Percentiles rank a stretch among this genome's conserved stretches.
Evolutionary conservation across 2,329 filamentous ascomycete species (phyloP).

Genomic region (Fusarium sp.): DNA sequence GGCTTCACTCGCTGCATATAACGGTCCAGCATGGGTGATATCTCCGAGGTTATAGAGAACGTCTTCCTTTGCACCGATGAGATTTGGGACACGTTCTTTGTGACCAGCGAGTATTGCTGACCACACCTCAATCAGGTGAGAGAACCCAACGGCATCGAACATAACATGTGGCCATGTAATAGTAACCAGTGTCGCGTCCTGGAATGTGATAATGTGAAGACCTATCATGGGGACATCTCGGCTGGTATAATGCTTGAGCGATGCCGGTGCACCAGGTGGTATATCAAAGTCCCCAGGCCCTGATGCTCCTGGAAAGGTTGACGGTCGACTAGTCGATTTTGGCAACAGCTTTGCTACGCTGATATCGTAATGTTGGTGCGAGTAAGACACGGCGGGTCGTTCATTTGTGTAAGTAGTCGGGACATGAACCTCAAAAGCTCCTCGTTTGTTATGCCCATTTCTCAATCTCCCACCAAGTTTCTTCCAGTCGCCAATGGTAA

Average conservation of each 20-base stretch:
- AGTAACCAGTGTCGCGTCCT: neutral
- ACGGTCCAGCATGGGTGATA: fast-evolving
- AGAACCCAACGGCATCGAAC: neutral
- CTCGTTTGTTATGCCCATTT: fast-evolving
- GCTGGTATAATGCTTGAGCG: neutral
- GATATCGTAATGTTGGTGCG: neutral
- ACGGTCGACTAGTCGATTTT: fast-evolving
- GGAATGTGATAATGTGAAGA: neutral
- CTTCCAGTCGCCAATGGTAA: neutral
- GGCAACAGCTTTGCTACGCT: fast-evolving
- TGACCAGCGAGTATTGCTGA: fast-evolving
- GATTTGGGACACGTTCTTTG: fast-evolving
- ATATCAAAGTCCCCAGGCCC: neutral
- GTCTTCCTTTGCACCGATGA: neutral
- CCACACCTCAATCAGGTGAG: neutral
- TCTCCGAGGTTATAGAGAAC: neutral
- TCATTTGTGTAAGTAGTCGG: neutral
- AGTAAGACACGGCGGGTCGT: neutral
- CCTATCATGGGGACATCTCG: neutral
- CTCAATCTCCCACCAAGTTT: neutral
- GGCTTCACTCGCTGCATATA: neutral
- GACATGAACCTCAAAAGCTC: neutral
- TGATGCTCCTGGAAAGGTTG: no score
- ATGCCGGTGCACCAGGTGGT: fast-evolving
- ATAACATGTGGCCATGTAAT: neutral